Evolutionary conservation across 305 asterid genomes (phyloP).

Genomic region (Solanum aculeatissimum): DNA sequence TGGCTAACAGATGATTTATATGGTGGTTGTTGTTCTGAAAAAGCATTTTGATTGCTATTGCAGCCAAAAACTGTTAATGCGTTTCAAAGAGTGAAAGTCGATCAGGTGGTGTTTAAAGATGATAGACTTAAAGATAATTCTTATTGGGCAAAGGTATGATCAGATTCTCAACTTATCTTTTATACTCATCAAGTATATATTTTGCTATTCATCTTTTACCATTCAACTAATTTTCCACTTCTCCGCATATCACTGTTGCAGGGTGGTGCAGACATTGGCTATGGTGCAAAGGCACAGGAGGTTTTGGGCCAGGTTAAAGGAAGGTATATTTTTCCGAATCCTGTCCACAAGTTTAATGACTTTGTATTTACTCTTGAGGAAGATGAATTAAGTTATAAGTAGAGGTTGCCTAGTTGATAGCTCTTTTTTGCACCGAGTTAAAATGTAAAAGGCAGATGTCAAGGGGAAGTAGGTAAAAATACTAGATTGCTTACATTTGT

Average conservation of each 20-base stretch:
- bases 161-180: background rate
- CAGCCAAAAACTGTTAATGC: slow-evolving; percentile 68
- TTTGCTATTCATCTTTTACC: background rate
- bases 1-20: background rate
- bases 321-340: slow-evolving; percentile 9
- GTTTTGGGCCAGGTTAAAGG: slow-evolving; percentile 89
- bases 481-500: background rate
- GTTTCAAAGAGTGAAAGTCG: slow-evolving; percentile 85
- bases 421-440: background rate
- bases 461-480: background rate
- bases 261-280: slow-evolving; percentile 83
- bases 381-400: background rate
- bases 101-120: slow-evolving; percentile 70
- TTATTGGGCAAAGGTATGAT: slow-evolving; percentile 86
- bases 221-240: background rate
- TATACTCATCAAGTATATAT: background rate
- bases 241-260: background rate
- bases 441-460: background rate
- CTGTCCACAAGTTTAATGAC: background rate
- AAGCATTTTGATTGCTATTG: slow-evolving; percentile 4
- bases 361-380: background rate
- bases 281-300: slow-evolving; percentile 98
- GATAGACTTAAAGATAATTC: slow-evolving; percentile 93
- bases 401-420: background rate
- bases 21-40: background rate